These are phyloP conservation scores for Thalia dealbata DNA, from an alignment of 176 grass and related monocot genomes.

Conservation along the genomic window DNA sequence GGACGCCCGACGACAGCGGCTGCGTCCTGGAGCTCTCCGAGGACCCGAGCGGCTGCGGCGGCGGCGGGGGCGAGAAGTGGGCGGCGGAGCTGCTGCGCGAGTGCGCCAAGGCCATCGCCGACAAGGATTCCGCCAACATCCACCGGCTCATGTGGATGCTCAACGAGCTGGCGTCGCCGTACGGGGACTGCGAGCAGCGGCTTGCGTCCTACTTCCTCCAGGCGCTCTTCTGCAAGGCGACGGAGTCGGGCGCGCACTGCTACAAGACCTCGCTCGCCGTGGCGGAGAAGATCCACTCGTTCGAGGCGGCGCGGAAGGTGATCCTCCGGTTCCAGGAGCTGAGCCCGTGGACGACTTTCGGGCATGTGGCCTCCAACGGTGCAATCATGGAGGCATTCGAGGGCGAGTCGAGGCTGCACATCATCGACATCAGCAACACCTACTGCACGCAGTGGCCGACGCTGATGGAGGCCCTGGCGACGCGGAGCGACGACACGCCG, in stretches of 20 bases:
- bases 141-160: conserved; percentile 96
- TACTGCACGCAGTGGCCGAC: conserved; percentile 99
- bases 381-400: conserved; percentile 89
- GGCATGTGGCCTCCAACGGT: conserved; percentile 88
- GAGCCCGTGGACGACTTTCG: conserved; percentile 89
- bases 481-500: conserved; percentile 11
- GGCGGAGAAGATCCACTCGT: conserved; percentile 65
- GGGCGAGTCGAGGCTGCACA: conserved; percentile 49
- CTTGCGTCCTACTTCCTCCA: conserved; percentile 79
- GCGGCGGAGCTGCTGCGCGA: conserved; percentile 65
- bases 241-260: conserved; percentile 63
- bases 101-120: conserved; percentile 65
- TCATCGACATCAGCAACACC: conserved; percentile 92
- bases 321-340: conserved; percentile 83
- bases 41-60: conserved; percentile 3
- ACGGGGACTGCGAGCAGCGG: conserved; percentile 90
- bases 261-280: conserved; percentile 47
- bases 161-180: conserved; percentile 91
- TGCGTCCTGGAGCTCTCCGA: conserved; percentile 1
- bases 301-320: conserved; percentile 68
- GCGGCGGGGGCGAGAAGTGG: conserved; percentile 52
- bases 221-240: conserved; percentile 69
- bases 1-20: background rate
- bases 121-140: conserved; percentile 33
- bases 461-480: conserved; percentile 53